Conservation (phyloP, 2,329 filamentous ascomycete species). For the Fusarium keratoplasticum region DNA sequence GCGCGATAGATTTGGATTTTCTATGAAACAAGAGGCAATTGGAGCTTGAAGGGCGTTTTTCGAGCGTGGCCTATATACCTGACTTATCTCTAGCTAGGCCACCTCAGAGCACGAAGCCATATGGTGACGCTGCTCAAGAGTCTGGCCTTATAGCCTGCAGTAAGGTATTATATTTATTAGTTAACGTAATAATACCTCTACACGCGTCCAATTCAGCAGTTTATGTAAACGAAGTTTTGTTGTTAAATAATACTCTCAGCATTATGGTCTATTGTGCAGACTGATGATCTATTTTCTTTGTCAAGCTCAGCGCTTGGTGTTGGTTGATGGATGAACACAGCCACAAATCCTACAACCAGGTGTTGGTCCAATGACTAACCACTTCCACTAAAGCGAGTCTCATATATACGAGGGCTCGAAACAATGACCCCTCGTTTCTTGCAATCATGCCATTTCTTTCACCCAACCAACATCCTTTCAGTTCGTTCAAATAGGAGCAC, state of each 20-base stretch:
- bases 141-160: not conserved
- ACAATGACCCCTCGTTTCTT: not conserved
- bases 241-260: too few relatives aligned
- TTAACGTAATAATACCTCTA: too few relatives aligned
- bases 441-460: not conserved
- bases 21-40: not conserved
- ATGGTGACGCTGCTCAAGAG: not conserved
- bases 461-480: not conserved
- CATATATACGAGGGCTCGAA: not conserved
- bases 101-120: not conserved
- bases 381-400: not conserved
- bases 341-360: not conserved
- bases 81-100: not conserved
- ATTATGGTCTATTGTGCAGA: too few relatives aligned
- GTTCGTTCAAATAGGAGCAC: not conserved
- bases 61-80: too few relatives aligned
- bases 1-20: not conserved
- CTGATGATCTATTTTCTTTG: not conserved
- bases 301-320: not conserved
- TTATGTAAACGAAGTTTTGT: too few relatives aligned
- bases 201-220: too few relatives aligned
- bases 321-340: not conserved
- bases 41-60: not conserved
- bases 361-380: not conserved
- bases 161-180: too few relatives aligned